A percentile compares a stretch with the other conserved stretches of the same genome.
phyloP scores from a whole-genome alignment of 805 yeast species.

The Candida bentonensis region DNA sequence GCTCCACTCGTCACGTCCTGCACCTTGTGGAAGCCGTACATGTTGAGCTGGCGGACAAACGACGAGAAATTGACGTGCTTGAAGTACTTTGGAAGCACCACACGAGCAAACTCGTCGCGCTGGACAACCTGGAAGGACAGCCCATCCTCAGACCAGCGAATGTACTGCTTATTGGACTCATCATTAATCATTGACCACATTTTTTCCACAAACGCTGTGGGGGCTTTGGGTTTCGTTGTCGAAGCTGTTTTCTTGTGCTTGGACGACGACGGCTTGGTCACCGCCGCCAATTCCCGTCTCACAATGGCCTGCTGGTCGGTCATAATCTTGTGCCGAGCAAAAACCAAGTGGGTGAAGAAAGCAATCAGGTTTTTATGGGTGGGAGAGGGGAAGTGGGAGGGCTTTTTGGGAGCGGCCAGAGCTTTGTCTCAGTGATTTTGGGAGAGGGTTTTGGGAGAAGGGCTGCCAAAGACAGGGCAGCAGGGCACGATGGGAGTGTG shows the following conservation, averaged over 20 bases:
- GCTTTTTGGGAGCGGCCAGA: too few relatives aligned
- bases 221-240: background rate
- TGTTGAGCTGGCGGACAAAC: conserved; percentile 88
- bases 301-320: too few relatives aligned
- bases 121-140: conserved; percentile 71
- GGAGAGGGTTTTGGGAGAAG: too few relatives aligned
- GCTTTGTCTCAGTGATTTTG: too few relatives aligned
- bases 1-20: conserved; percentile 73
- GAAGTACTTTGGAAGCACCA: conserved; percentile 79
- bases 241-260: background rate
- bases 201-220: conserved; percentile 83
- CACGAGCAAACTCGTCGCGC: conserved; percentile 70
- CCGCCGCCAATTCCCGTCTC: too few relatives aligned
- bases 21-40: conserved; percentile 99
- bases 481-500: too few relatives aligned
- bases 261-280: too few relatives aligned
- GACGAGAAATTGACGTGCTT: conserved; percentile 92
- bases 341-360: too few relatives aligned
- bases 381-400: too few relatives aligned
- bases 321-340: too few relatives aligned
- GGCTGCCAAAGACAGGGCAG: too few relatives aligned
- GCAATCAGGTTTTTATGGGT: too few relatives aligned
- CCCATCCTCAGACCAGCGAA: conserved; percentile 80
- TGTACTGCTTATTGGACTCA: conserved; percentile 47
- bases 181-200: conserved; percentile 95